Base-by-base conservation (phyloP, 495 filamentous ascomycete genomes). In the Penicillium simplicissimum region DNA sequence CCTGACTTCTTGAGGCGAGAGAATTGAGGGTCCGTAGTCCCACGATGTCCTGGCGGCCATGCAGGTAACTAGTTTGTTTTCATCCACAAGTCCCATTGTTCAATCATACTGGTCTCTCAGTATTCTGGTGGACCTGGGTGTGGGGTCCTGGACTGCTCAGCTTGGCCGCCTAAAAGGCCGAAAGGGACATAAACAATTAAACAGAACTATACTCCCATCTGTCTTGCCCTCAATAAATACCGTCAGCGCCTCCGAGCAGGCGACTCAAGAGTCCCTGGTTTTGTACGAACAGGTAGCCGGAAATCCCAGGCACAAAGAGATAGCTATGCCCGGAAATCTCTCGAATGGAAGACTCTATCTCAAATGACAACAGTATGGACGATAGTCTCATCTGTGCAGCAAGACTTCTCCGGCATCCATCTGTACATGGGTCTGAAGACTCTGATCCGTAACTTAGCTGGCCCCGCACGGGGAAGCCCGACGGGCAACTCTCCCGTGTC, bases 41-140 rank as follows among this genome's bases (percentile, higher is more conserved):
- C 51, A 36, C 6, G 17, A 53, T 37, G 51, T 53, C 33, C 0
- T 13, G 19, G 33, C 37, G 51, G 51, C 51, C 37, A 37, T 53
- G 11, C 31, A 35, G 51, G 51, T 53, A 53, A 21, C 31, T 53
- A 36, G 17, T n/a, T 48, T 48, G 8, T 14, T 21, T 47, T 13
- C 23, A 6, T 62, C 47, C 37, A 25, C 52, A 42, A 52, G 11
- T 35, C 28, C 35, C 25, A 52, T 53, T 0, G 19, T 36, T 28
- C 25, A 53, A 53, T 53, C 31, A 10, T 53, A 53, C 51, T 53
- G 19, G 36, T 13, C 14, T 53, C 14, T 37, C 33, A 37, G 51
- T n/a, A 8, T 35, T 35, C 33, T 37, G 31, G 19, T 37, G 9
- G 33, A 3, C 21, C 4, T 45, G 2, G 23, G 10, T 23, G 17